Conservation (phyloP, 2,329 filamentous ascomycete species). For the Aspergillus carbonarius region DNA sequence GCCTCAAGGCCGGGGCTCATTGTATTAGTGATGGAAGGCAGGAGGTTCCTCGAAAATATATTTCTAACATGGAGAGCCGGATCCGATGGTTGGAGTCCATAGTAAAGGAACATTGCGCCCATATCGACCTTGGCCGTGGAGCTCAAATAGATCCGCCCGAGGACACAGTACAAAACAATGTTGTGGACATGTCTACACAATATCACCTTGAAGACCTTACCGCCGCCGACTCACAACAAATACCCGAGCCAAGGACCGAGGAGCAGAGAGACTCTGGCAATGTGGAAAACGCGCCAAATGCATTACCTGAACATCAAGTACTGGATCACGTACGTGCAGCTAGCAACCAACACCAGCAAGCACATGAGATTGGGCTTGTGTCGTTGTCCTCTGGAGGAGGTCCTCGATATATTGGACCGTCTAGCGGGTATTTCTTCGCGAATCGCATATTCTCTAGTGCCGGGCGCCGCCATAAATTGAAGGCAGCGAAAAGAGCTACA, state of each 20-base stretch:
- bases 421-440: constrained; percentile 56
- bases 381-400: constrained; percentile 52
- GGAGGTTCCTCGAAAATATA: constrained; percentile 44
- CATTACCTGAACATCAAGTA: neutral
- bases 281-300: neutral
- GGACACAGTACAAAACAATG: neutral
- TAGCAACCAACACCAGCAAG: constrained; percentile 17
- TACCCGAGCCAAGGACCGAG: neutral
- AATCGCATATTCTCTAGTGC: constrained; percentile 49
- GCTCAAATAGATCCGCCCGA: neutral
- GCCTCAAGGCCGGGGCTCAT: constrained; percentile 41
- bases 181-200: neutral
- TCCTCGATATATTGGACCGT: constrained; percentile 55
- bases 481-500: neutral
- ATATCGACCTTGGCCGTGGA: constrained; percentile 40
- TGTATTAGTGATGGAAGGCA: constrained; percentile 50
- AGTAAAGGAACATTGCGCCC: constrained; percentile 43
- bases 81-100: constrained; percentile 51
- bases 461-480: constrained; percentile 22
- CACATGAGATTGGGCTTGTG: constrained; percentile 56
- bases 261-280: neutral
- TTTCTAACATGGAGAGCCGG: constrained; percentile 42
- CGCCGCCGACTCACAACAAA: neutral
- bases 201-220: neutral
- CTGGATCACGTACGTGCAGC: no score